Evolutionary conservation across 441 rosid genomes (phyloP).

Genomic region (Viola pubescens): DNA sequence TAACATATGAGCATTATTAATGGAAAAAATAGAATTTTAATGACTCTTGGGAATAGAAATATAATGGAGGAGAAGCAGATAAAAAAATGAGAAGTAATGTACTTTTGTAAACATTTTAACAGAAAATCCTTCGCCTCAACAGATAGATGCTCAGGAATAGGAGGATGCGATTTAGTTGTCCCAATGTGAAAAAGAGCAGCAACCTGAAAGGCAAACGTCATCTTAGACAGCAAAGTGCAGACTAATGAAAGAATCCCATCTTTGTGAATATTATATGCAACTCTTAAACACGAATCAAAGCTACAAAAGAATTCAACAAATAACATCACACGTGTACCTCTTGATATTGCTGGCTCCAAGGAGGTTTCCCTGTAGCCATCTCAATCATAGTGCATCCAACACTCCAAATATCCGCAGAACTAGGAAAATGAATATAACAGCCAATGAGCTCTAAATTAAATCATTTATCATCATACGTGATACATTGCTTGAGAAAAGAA

Average conservation of each 20-base stretch:
- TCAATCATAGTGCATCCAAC: conserved; percentile 98
- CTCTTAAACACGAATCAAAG: conserved; percentile 7
- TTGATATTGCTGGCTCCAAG: conserved; percentile 97
- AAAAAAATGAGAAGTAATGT: conserved; percentile 14
- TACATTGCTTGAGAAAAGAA: background rate
- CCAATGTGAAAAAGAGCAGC: conserved; percentile 93
- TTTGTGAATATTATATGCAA: background rate
- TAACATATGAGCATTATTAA: background rate
- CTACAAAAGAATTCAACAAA: conserved; percentile 8
- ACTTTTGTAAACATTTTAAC: conserved; percentile 81
- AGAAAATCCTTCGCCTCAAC: conserved; percentile 70
- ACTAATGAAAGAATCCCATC: conserved; percentile 9
- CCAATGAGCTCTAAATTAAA: conserved; percentile 16
- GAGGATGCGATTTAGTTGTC: conserved; percentile 91
- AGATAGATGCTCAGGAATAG: conserved; percentile 87
- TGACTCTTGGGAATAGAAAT: background rate
- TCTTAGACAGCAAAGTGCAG: conserved; percentile 15
- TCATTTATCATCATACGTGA: background rate
- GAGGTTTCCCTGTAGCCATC: conserved; percentile 98
- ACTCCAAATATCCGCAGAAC: conserved; percentile 98
- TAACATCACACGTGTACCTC: conserved; percentile 51
- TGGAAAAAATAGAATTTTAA: background rate
- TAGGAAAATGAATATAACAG: conserved; percentile 28
- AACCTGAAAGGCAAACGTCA: conserved; percentile 42
- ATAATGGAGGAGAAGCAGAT: background rate